A percentile compares a stretch with the other conserved stretches of the same genome.
Evolutionary conservation across 176 grass and related monocot species (phyloP).

Genomic region (Calamus simplicifolius): DNA sequence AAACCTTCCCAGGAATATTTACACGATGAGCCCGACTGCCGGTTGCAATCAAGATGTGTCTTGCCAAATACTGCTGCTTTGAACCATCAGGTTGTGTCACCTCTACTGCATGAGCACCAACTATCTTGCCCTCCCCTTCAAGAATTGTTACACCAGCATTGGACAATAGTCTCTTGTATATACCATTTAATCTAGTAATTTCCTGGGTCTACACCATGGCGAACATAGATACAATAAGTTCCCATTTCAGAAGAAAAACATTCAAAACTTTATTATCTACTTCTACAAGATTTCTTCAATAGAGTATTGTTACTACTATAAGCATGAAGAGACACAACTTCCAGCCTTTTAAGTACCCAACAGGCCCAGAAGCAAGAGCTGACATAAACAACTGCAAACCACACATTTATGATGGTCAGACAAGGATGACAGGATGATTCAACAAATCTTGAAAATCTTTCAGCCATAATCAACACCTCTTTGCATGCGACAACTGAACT

Average conservation of each 20-base stretch:
- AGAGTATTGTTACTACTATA: no score
- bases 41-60: slow-evolving; percentile 80
- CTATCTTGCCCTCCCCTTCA: slow-evolving; percentile 78
- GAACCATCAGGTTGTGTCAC: slow-evolving; percentile 55
- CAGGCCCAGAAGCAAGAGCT: no score
- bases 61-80: slow-evolving; percentile 47
- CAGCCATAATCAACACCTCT: no score
- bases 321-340: no score
- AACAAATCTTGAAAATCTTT: no score
- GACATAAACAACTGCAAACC: no score
- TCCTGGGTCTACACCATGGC: slow-evolving; percentile 51
- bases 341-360: no score
- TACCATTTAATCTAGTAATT: slow-evolving; percentile 73
- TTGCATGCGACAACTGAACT: no score
- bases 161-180: slow-evolving; percentile 59
- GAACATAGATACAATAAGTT: not conserved
- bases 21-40: slow-evolving; percentile 60
- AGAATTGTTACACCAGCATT: slow-evolving; percentile 73
- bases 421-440: no score
- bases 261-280: not conserved
- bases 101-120: slow-evolving; percentile 69
- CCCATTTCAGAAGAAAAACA: not conserved
- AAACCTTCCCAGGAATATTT: slow-evolving; percentile 88
- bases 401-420: no score
- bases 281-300: not conserved